Base-by-base conservation (phyloP, 2,329 filamentous ascomycete genomes). In the Pseudogymnoascus sp. region DNA sequence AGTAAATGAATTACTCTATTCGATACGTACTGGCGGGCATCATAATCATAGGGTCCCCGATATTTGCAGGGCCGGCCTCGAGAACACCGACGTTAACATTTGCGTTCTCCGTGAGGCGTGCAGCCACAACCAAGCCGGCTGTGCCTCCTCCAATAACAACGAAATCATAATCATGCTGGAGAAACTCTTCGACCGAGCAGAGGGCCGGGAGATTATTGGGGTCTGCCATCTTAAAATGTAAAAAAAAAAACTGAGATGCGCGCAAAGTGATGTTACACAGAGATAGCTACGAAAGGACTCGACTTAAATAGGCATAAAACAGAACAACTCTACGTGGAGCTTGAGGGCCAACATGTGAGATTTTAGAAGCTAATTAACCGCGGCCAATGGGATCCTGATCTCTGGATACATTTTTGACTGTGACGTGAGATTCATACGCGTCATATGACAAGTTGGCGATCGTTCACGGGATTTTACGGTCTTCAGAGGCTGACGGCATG, bases 81-180 rank as follows among this genome's bases (percentile, higher is more conserved):
- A 76, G 63, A 7, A 76, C 73, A 4, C 73, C 65, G 13, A 77
- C 72, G 3, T 65, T 63, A 28, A 74, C 65, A 45, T 70, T 60
- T 15, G 66, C 63, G 63, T 75, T 69, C 60, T 76, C 74, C 12
- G 67, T 70, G 12, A 77, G 69, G 3, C 75, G 71, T 10, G 68
- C 67, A 8, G 75, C 76, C 9, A 76, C 66, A 2, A 73, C 70
- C 4, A 76, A 69, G n/a, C 76, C 75, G 4, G 75, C 70, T 1
- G 74, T 76, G 4, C 76, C 75, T 2, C 74, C 75, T 10, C 76
- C 75, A 6, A 75, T 71, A 23, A 77, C 62, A 34, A 77, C 62
- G 57, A 73, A 77, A 64, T 77, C 74, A 64, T 72, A 76, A 5
- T 52, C 45, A 12, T 59, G 59, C 39, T 39, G 37, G n/a, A 60